Conservation (phyloP, 345 rosid species). For the Eucalyptus cloeziana region DNA sequence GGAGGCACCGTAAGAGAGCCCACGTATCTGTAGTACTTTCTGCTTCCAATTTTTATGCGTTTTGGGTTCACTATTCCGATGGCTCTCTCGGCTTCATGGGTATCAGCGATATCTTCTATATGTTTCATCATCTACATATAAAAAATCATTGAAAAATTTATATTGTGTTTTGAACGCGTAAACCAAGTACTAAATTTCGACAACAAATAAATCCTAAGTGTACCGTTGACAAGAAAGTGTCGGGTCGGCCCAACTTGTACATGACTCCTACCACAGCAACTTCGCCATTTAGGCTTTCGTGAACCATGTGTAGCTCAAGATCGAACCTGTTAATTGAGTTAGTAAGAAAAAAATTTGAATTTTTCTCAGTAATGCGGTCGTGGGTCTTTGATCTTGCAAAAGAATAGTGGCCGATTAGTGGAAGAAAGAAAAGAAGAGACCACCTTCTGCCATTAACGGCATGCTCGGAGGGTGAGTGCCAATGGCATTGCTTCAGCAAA, state of each 20-base stretch:
- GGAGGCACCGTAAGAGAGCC: slow-evolving; percentile 95
- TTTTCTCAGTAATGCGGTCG: not conserved
- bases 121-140: slow-evolving; percentile 22
- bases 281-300: slow-evolving; percentile 41
- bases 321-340: slow-evolving; percentile 22
- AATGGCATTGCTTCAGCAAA: slow-evolving; percentile 28
- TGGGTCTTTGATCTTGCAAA: not conserved
- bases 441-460: slow-evolving; percentile 31
- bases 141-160: not conserved
- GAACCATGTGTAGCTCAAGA: slow-evolving; percentile 75
- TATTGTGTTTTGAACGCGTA: not conserved
- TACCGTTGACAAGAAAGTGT: slow-evolving; percentile 54
- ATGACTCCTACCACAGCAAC: slow-evolving; percentile 58
- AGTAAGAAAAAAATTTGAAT: not conserved
- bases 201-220: not conserved
- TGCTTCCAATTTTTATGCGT: slow-evolving; percentile 31
- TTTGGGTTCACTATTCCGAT: slow-evolving; percentile 48
- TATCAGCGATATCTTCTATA: slow-evolving; percentile 15
- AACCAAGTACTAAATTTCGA: not conserved
- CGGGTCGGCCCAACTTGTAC: slow-evolving; percentile 61
- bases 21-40: slow-evolving; percentile 60
- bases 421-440: not conserved
- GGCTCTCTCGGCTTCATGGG: slow-evolving; percentile 1
- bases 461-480: slow-evolving; percentile 66
- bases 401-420: not conserved